Conservation (phyloP, 805 yeast species). For the Teunomyces pallodes region DNA sequence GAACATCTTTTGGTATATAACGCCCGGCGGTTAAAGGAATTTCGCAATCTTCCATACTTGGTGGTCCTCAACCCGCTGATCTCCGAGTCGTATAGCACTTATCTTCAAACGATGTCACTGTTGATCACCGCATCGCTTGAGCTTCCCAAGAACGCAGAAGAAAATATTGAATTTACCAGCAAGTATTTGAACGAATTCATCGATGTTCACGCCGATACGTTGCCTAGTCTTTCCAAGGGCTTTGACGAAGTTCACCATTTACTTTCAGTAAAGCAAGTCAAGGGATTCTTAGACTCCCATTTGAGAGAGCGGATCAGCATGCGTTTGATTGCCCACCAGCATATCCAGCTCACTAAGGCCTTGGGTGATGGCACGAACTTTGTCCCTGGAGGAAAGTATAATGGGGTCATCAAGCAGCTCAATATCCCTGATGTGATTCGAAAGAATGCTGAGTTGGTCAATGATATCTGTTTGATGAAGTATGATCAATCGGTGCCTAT, state of each 20-base stretch:
- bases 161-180: slow-evolving; percentile 52
- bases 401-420: slow-evolving; percentile 60
- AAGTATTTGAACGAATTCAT: slow-evolving; percentile 55
- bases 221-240: slow-evolving; percentile 80
- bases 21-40: slow-evolving; percentile 67
- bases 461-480: slow-evolving; percentile 78
- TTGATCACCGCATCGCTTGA: slow-evolving; percentile 32
- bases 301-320: slow-evolving; percentile 81
- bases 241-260: slow-evolving; percentile 61
- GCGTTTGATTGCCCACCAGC: slow-evolving; percentile 85
- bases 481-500: slow-evolving; percentile 73
- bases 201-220: slow-evolving; percentile 78
- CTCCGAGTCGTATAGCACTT: slow-evolving; percentile 70
- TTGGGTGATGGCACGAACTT: slow-evolving; percentile 37
- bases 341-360: slow-evolving; percentile 55
- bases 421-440: slow-evolving; percentile 62
- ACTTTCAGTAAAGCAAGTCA: slow-evolving; percentile 48
- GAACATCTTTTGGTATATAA: slow-evolving; percentile 57
- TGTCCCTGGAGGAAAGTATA: slow-evolving; percentile 54
- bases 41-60: slow-evolving; percentile 77
- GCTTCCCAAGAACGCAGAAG: slow-evolving; percentile 46
- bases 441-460: slow-evolving; percentile 69
- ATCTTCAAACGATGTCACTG: slow-evolving; percentile 61
- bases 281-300: slow-evolving; percentile 69
- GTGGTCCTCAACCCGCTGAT: slow-evolving; percentile 85